Percentiles rank a stretch among this genome's conserved stretches.
Evolutionary conservation across 2,329 filamentous ascomycete genomes (phyloP).

Genomic region (Cladosporium halotolerans): DNA sequence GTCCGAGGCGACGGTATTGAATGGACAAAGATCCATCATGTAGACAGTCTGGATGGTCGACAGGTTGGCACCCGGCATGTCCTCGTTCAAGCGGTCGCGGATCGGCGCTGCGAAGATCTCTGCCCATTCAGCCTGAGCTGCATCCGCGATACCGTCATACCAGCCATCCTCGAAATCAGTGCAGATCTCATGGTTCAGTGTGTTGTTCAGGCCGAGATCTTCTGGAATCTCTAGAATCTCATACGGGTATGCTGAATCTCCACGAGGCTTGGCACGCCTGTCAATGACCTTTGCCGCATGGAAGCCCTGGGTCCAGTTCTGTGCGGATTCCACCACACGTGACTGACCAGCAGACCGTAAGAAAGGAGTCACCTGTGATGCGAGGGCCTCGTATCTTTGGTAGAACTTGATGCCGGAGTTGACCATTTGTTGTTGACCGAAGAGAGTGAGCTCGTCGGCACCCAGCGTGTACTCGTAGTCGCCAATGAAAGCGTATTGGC

Average conservation of each 20-base stretch:
- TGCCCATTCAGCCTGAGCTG: constrained; percentile 53
- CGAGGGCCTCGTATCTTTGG: constrained; percentile 60
- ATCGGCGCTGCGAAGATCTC: constrained; percentile 62
- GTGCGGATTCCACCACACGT: constrained; percentile 67
- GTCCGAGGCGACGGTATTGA: constrained; percentile 65
- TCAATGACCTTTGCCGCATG: constrained; percentile 49
- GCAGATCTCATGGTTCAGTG: constrained; percentile 69
- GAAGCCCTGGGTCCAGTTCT: constrained; percentile 71
- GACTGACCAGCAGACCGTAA: constrained; percentile 63
- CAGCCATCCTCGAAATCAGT: constrained; percentile 60
- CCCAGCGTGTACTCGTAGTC: constrained; percentile 67
- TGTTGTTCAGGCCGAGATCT: constrained; percentile 64
- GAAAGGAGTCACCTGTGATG: constrained; percentile 57
- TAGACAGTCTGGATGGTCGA: constrained; percentile 56
- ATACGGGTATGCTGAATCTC: constrained; percentile 44
- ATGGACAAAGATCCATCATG: constrained; percentile 87
- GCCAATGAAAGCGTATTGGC: constrained; percentile 62
- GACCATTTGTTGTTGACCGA: constrained; percentile 64
- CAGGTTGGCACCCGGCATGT: constrained; percentile 63
- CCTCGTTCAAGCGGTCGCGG: constrained; percentile 59
- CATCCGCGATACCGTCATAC: constrained; percentile 42
- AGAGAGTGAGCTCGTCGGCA: constrained; percentile 60
- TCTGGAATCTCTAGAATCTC: constrained; percentile 66
- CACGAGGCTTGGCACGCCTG: constrained; percentile 22
- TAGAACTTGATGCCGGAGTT: constrained; percentile 74